Evolutionary conservation across 1,139 yeast species (phyloP), one percentile per base, ranked within the genome.

Genomic region (Meyerozyma elateridarum): DNA sequence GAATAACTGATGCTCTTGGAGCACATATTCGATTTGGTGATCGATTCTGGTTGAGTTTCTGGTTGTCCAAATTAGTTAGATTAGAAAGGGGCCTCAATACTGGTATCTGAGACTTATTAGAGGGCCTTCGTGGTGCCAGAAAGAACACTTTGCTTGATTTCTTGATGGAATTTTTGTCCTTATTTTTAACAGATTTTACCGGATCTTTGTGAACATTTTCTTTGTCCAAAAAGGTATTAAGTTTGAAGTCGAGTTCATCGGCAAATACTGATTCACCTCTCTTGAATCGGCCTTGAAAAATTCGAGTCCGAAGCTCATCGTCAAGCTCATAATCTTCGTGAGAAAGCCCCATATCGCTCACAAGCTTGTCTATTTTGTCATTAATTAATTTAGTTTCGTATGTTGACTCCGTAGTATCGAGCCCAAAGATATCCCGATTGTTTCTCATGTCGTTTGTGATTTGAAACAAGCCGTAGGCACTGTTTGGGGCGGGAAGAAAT

Each of bases 251-350:
- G 16, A 61, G 35, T n/a, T 45, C 49, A 24, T 60, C 61, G 11
- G 45, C 49, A 8, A 38, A 38, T 20, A 38, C 45, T 25, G 44
- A 38, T 20, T 38, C 37, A 24, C 34, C 37, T 25, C 41, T 46
- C 26, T 46, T 53, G 38, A 64, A 62, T 22, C 73, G 44, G 6
- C 68, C 70, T 38, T 58, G 61, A 44, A 58, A 61, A 25, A 65
- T 62, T 15, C 73, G 52, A 2, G 76, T 64, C 42, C 78, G 59
- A 30, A 68, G 57, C 43, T 65, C 71, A 41, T 61, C 70, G 46
- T 72, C 78, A 33, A 51, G 34, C 29, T 50, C 56, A 26, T 33
- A 48, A 20, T 51, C 60, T 6, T 45, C 35, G 22, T 37, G 32
- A 17, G 30, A 38, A 15, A 24, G 15, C 20, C 50, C 54, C 32